Base-by-base conservation (phyloP, 345 rosid species). In the Gossypium ekmanianum region DNA sequence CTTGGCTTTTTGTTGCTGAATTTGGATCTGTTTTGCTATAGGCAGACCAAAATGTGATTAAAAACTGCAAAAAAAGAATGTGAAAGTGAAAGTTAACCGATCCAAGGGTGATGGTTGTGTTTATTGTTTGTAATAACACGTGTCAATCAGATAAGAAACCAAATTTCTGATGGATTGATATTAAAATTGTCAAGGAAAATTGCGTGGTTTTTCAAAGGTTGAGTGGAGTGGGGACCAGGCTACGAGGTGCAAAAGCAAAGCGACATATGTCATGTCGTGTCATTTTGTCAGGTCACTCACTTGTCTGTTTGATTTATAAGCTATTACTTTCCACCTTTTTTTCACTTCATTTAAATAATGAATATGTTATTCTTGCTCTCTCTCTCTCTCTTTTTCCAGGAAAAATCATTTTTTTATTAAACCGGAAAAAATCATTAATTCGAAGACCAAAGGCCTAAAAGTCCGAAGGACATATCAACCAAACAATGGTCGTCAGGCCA, bases 11-110 rank as follows among this genome's bases (percentile, higher is more conserved):
- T 34, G 41, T 41, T 26, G 20, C 16, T 43, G 18, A 65, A 20
- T 69, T 51, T 27, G 17, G 17, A 41, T 66, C 24, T 24, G 20
- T 51, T 41, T 50, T 50, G 16, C 4, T 11, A 3, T 17, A 27
- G 45, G 45, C 22, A 51, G 24, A 17, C 44, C 45, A 27, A 69
- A 29, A 27, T 10, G 61, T 27, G 61, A 69, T 51, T 51, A 4
- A 2, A 51, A 24, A 26, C 20, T 16, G 2, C 2, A 51, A 6
- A 55, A n/a, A n/a, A 68, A 48, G 56, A 2, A 22, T 0, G 29
- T 9, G 73, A 68, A 50, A 68, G 24, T 27, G 59, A 69, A 34
- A 51, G 73, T 11, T 16, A 26, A 27, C 73, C 45, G 2, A 69
- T 69, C 73, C 24, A 4, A 69, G 0, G 73, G 73, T 52, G 26